Evolutionary conservation across 495 filamentous ascomycete species (phyloP), one percentile per base, ranked within the genome.

Genomic region (Aspergillus sclerotioniger): DNA sequence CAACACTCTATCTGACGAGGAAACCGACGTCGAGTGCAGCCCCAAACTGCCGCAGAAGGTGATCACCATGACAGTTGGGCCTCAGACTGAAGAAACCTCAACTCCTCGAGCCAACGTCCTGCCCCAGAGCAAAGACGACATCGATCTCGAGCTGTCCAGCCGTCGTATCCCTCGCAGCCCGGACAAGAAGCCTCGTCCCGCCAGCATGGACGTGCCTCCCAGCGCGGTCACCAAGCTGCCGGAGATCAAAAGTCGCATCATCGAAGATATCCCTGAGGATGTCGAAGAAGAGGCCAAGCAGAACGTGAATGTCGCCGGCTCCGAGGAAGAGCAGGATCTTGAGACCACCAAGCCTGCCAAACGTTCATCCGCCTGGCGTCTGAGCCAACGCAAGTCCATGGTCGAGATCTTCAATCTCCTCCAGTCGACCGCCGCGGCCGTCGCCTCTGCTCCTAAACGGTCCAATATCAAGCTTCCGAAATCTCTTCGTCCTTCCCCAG

Each of bases 371-470:
- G 54, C 54, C 28, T 59, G 56, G 56, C 50, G 62, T 3, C 51
- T 55, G 29, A 63, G 51, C 29, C 58, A 61, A 20, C 64, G 64
- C 43, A 63, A 62, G n/a, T 67, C 64, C 6, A 60, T 67, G 56
- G 50, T 67, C 32, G 64, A 67, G 50, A 47, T 67, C 20, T 59
- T 67, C 33, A 61, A 62, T 37, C 54, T 62, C 35, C 49, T 62
- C 1, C 61, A 60, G 12, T 50, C 47, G 21, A 50, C 47, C 25
- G 47, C 47, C 32, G 37, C 56, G 0, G 39, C 56, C 7, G 47
- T 50, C 1, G 37, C 56, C 28, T 8, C 57, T 6, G 50, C 57
- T 12, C 45, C 51, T 0, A 54, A 60, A 20, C 51, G 58, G 10
- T 57, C 53, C 10, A 48, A 31, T 16, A 19, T 62, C 53, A 54